These are phyloP conservation scores for Moricandia moricandioides DNA, from an alignment of 345 rosid genomes.

Conservation along the genomic window DNA sequence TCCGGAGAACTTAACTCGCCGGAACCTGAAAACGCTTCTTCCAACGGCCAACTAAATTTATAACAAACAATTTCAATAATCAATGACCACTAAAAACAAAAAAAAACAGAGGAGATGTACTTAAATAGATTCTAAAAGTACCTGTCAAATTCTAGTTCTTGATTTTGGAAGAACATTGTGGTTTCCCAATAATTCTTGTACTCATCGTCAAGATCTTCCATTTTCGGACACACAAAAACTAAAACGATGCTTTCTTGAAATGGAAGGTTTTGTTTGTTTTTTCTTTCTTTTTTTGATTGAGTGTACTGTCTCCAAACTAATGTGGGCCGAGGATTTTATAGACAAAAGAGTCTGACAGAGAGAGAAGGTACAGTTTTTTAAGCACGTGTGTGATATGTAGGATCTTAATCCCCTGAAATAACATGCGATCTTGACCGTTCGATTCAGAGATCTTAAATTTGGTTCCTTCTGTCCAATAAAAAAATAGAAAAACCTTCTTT, in stretches of 20 bases:
- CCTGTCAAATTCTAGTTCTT: conserved; percentile 54
- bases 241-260: conserved; percentile 32
- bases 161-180: conserved; percentile 56
- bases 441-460: conserved; percentile 1
- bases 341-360: conserved; percentile 23
- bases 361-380: background rate
- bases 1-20: conserved; percentile 94
- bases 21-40: conserved; percentile 52
- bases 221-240: conserved; percentile 15
- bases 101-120: background rate
- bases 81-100: background rate
- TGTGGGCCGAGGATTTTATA: conserved; percentile 33
- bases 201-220: conserved; percentile 42
- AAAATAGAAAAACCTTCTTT: background rate
- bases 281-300: background rate
- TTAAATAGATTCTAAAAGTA: conserved; percentile 6
- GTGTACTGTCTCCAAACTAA: conserved; percentile 24
- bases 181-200: conserved; percentile 71
- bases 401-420: conserved; percentile 23
- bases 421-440: conserved; percentile 29
- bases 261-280: conserved; percentile 21
- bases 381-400: conserved; percentile 27
- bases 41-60: conserved; percentile 49
- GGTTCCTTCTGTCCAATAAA: background rate
- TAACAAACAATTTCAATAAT: background rate